Evolutionary conservation across 768 basidiomycete species (phyloP), one percentile per base, ranked within the genome.

Genomic region (Mycena pura): DNA sequence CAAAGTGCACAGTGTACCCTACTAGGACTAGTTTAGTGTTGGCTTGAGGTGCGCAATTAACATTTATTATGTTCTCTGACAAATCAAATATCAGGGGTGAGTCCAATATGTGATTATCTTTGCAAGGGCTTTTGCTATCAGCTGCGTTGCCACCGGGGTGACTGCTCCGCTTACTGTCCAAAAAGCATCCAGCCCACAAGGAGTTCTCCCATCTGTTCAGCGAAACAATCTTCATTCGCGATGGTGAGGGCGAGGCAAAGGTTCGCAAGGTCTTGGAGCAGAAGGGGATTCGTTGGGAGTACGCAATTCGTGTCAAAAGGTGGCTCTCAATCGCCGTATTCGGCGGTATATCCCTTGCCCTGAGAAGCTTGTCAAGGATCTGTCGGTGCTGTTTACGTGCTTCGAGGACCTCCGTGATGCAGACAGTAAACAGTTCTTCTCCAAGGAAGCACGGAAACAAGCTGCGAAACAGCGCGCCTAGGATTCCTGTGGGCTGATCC

Each of bases 171-270:
- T n/a, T 44, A 6, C 46, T 62, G 4, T 48, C 53, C 19, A 62
- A 62, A 38, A 54, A 53, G 11, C 61, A 62, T 27, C 41, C 61
- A 2, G 61, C 55, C 3, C 57, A 38, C 48, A 57, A 62, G 22
- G 55, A 44, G 22, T 62, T 62, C 32, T n/a, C 61, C 1, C 61
- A 54, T 32, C 24, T 49, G 25, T 62, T 62, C 39, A 39, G 43
- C 17, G 44, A 50, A 48, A 51, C 40, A 0, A 57, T 60, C 19
- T 59, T 65, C n/a, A 49, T 65, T 39, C 54, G 54, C 9, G 63
- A 60, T n/a, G 25, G n/a, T 13, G 34, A 40, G n/a, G 63, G 61
- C 40, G 47, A 52, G 25, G 38, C 31, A 0, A 43, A 47, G 5
- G 63, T 65, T 4, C 47, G 55, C 5, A 41, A 41, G 25, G 27